These are phyloP conservation scores for Chloris gayana DNA, from an alignment of 176 grass and related monocot genomes.

Conservation along the genomic window DNA sequence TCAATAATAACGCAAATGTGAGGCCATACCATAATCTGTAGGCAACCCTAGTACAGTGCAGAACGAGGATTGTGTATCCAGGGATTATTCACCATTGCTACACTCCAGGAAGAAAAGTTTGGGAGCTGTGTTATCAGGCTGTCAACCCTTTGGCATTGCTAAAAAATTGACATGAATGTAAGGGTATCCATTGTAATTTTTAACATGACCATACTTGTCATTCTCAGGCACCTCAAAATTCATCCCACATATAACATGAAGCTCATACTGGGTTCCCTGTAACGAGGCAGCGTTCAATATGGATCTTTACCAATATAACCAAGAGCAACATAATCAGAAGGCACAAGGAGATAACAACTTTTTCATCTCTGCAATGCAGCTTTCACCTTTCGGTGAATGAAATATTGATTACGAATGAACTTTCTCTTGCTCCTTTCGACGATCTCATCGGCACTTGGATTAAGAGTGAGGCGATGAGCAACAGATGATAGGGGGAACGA, in stretches of 20 bases:
- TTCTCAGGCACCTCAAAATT: constrained; percentile 13
- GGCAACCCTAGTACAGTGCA: background rate
- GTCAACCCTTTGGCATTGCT: constrained; percentile 8
- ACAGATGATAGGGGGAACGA: no score
- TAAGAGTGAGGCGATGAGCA: no score
- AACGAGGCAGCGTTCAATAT: no score
- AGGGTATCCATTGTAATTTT: no score
- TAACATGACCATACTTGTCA: background rate
- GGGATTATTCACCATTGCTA: constrained; percentile 9
- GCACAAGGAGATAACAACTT: background rate
- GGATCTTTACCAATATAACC: background rate
- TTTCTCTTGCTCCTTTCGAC: background rate
- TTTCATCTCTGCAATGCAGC: constrained; percentile 12
- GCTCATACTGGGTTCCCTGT: constrained; percentile 15
- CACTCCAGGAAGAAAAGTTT: constrained; percentile 27
- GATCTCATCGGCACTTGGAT: background rate
- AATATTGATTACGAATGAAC: background rate
- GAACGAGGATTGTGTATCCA: background rate
- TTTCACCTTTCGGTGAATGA: constrained; percentile 23
- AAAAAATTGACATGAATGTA: constrained; percentile 19
- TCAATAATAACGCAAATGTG: background rate
- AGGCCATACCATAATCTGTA: constrained; percentile 9
- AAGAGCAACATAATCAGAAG: background rate
- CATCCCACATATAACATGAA: constrained; percentile 22
- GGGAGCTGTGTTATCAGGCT: background rate